These are phyloP conservation scores for Alternaria tenuissima DNA, from an alignment of 2,329 filamentous ascomycete genomes.

Conservation along the genomic window DNA sequence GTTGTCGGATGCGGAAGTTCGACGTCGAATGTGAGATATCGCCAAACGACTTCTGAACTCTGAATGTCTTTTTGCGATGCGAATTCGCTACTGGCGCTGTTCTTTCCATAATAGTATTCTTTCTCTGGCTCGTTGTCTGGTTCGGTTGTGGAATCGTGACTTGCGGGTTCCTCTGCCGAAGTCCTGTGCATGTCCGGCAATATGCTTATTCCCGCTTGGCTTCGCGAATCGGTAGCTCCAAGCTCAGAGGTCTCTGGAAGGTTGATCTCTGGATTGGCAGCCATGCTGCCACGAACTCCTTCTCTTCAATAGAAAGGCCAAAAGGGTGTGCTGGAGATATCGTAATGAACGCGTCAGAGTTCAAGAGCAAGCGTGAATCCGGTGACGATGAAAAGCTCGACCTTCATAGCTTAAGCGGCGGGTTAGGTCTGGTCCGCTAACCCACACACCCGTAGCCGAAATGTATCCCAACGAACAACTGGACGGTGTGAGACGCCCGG, in stretches of 20 bases:
- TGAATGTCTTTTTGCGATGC: conserved; percentile 17
- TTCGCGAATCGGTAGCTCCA: conserved; percentile 15
- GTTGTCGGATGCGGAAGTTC: conserved; percentile 60
- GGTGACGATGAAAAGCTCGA: conserved; percentile 17
- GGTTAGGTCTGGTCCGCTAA: conserved; percentile 17
- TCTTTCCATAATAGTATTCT: conserved; percentile 25
- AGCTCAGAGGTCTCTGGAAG: conserved; percentile 36
- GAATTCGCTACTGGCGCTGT: conserved; percentile 16
- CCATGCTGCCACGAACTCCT: conserved; percentile 39
- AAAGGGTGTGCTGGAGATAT: conserved; percentile 2
- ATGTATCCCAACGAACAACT: conserved; percentile 17
- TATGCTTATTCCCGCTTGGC: conserved; percentile 43
- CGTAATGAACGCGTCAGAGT: conserved; percentile 7
- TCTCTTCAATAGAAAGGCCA: neutral
- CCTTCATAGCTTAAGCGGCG: conserved; percentile 15
- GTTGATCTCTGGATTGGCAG: conserved; percentile 46
- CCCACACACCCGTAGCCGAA: conserved; percentile 13
- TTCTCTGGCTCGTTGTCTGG: conserved; percentile 23
- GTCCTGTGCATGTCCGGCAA: conserved; percentile 12
- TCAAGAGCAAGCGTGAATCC: neutral
- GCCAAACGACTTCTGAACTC: conserved; percentile 58
- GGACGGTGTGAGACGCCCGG: conserved; percentile 11
- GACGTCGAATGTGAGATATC: conserved; percentile 70
- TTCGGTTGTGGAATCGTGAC: conserved; percentile 20
- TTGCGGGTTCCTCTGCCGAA: conserved; percentile 4